A percentile compares a stretch with the other conserved stretches of the same genome.
Conservation (phyloP, 345 rosid species). For the Garcia nutans region DNA sequence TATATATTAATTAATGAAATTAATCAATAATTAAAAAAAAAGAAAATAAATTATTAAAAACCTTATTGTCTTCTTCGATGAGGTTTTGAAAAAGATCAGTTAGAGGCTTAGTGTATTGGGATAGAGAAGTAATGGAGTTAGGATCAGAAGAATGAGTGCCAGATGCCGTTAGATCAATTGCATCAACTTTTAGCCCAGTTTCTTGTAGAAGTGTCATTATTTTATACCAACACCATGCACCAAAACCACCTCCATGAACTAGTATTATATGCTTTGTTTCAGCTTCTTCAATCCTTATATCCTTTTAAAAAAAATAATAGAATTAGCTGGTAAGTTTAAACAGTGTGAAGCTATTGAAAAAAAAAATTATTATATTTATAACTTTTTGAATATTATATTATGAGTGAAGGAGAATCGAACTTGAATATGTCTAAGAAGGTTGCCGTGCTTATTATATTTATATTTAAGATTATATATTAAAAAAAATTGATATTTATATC, state of each 20-base stretch:
- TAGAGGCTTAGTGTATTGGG: constrained; percentile 41
- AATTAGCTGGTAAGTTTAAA: too few species aligned
- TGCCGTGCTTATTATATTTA: too few species aligned
- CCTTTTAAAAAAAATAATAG: constrained; percentile 2
- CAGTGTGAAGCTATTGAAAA: too few species aligned
- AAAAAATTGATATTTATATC: too few species aligned
- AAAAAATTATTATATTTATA: too few species aligned
- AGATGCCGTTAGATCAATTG: constrained; percentile 63
- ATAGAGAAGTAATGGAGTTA: constrained; percentile 34
- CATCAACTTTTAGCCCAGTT: constrained; percentile 57
- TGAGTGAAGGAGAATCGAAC: too few species aligned
- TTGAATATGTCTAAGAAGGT: too few species aligned
- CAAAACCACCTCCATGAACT: constrained; percentile 89
- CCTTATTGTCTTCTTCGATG: constrained; percentile 32
- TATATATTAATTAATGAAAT: too few species aligned
- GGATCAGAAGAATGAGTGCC: constrained; percentile 53
- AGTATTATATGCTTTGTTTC: constrained; percentile 60
- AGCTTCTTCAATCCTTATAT: constrained; percentile 29
- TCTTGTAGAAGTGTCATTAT: constrained; percentile 61
- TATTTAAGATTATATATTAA: too few species aligned
- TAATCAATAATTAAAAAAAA: not conserved
- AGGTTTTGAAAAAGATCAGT: constrained; percentile 29
- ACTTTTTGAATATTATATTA: too few species aligned
- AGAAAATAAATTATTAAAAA: constrained; percentile 1
- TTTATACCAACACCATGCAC: constrained; percentile 91